Percentiles rank a stretch among this genome's conserved stretches.
These are phyloP conservation scores for Cladophialophora psammophila DNA, from an alignment of 2,329 filamentous ascomycete species.

Conservation along the genomic window DNA sequence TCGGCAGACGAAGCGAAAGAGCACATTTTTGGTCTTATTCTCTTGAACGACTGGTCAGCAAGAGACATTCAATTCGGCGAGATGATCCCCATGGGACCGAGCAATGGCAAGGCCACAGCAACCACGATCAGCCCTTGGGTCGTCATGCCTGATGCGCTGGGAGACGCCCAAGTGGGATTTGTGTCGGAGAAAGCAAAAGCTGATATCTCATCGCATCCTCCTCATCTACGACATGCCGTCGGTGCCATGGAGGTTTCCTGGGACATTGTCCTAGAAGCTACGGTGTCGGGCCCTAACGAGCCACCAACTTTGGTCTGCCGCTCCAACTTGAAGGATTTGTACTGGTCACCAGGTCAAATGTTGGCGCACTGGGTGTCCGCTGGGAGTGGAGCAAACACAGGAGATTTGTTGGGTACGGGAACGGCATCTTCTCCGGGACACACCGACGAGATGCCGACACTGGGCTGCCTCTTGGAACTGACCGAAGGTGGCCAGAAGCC, in stretches of 20 bases:
- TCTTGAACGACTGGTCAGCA: slow-evolving; percentile 78
- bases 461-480: too few species aligned
- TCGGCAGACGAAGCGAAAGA: slow-evolving; percentile 69
- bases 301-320: too few species aligned
- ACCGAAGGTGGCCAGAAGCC: too few species aligned
- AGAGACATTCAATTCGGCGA: slow-evolving; percentile 17
- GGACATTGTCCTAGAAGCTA: not conserved
- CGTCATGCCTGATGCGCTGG: slow-evolving; percentile 65
- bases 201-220: not conserved
- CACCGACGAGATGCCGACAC: too few species aligned
- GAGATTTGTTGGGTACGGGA: too few species aligned
- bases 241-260: not conserved
- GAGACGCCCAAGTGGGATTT: slow-evolving; percentile 25
- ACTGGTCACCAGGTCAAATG: too few species aligned
- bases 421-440: too few species aligned
- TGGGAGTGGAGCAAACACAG: too few species aligned
- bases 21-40: slow-evolving; percentile 76
- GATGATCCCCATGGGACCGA: slow-evolving; percentile 61
- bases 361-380: too few species aligned
- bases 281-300: too few species aligned
- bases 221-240: not conserved
- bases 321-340: too few species aligned
- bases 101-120: slow-evolving; percentile 67
- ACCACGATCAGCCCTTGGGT: slow-evolving; percentile 69
- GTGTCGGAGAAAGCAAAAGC: not conserved